These are phyloP conservation scores for Pythium dissotocum DNA, from an alignment of 352 stramenopile species.

Conservation along the genomic window DNA sequence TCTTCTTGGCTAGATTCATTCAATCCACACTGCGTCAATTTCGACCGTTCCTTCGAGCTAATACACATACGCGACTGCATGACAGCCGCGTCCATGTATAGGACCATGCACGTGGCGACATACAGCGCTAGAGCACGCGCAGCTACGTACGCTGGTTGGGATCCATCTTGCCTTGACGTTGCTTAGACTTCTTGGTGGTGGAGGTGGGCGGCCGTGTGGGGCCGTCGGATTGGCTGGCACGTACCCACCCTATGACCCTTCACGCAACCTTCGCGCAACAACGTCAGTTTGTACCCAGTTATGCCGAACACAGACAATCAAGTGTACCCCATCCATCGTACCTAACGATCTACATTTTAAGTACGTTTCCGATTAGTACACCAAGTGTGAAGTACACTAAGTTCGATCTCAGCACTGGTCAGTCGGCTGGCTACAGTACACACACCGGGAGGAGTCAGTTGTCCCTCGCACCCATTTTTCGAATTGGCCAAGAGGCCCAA, in stretches of 20 bases:
- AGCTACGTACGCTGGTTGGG: constrained; percentile 44
- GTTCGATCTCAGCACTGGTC: too few relatives aligned
- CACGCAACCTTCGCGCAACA: constrained; percentile 18
- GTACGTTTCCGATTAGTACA: too few relatives aligned
- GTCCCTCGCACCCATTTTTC: neutral
- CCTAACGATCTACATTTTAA: too few relatives aligned
- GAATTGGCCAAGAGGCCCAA: neutral
- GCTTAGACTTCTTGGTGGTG: neutral
- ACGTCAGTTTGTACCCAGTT: neutral
- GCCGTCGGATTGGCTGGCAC: constrained; percentile 15
- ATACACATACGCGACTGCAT: neutral
- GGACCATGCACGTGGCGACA: neutral
- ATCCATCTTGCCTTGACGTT: constrained; percentile 28
- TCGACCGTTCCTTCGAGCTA: neutral
- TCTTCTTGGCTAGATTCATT: constrained; percentile 40
- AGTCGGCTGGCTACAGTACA: too few relatives aligned
- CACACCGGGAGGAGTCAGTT: neutral
- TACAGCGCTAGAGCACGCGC: neutral
- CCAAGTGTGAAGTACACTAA: too few relatives aligned
- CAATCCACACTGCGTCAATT: neutral
- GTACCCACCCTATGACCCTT: neutral
- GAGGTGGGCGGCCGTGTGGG: neutral
- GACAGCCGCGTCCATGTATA: neutral
- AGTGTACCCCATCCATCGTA: too few relatives aligned
- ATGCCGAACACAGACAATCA: too few relatives aligned